Evolutionary conservation across 2,329 filamentous ascomycete species (phyloP).

Genomic region (Coniochaeta sp.): DNA sequence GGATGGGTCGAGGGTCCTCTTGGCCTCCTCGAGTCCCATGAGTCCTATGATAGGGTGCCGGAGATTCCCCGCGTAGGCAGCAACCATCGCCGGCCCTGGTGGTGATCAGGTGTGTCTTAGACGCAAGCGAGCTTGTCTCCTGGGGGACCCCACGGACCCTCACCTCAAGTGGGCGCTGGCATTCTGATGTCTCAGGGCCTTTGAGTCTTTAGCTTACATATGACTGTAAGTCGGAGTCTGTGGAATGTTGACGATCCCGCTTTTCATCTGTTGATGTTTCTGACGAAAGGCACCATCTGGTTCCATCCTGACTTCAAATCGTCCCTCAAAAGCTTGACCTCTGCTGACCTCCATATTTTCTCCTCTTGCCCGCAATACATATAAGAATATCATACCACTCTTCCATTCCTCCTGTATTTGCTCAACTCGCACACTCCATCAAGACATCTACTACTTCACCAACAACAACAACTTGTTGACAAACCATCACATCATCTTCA

Average conservation of each 20-base stretch:
- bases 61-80: not conserved
- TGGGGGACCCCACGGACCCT: not conserved
- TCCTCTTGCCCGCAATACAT: no score
- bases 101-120: not conserved
- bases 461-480: not conserved
- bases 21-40: not conserved
- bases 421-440: not conserved
- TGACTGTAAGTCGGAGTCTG: not conserved
- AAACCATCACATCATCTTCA: not conserved
- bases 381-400: not conserved
- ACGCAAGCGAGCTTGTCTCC: conserved; percentile 1
- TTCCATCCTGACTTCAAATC: not conserved
- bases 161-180: not conserved
- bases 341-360: no score
- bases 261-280: not conserved
- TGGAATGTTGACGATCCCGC: not conserved
- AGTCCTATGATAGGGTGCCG: not conserved
- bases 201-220: not conserved
- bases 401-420: not conserved
- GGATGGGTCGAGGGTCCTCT: not conserved
- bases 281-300: not conserved
- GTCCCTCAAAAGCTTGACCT: not conserved
- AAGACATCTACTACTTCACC: not conserved
- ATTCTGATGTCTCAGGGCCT: not conserved
- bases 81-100: not conserved